Percentiles rank a stretch among this genome's conserved stretches.
Conservation (phyloP, 257 asterid genomes). For the Solanum bukasovii region DNA sequence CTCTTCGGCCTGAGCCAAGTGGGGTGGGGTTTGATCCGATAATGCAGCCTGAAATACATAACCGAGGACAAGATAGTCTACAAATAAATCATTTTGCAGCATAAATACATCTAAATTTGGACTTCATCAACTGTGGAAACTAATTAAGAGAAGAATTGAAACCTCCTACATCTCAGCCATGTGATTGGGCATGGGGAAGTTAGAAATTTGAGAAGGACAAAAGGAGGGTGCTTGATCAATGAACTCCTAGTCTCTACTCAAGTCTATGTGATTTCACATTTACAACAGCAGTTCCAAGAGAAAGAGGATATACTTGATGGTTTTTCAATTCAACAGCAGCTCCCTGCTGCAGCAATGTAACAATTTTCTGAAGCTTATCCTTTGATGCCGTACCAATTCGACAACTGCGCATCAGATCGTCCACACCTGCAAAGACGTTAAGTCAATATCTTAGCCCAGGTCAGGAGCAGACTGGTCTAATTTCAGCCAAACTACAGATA, state of each 20-base stretch:
- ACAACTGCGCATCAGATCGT: conserved; percentile 26
- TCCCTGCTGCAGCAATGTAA: conserved; percentile 49
- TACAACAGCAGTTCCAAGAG: neutral
- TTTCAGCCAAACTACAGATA: neutral
- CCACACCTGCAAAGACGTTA: conserved; percentile 21
- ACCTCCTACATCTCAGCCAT: neutral
- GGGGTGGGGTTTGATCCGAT: neutral
- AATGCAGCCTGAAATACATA: neutral
- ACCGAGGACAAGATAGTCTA: neutral
- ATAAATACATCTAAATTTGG: neutral
- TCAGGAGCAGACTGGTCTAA: neutral
- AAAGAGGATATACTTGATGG: conserved; percentile 27
- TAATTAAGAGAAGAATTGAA: neutral
- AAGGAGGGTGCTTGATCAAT: neutral
- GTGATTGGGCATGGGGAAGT: neutral
- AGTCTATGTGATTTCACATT: neutral
- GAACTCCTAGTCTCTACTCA: neutral
- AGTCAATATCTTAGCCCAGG: neutral
- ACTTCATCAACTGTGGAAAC: neutral
- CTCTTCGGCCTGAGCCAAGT: neutral
- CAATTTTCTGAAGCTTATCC: conserved; percentile 50
- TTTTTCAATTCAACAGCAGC: conserved; percentile 30
- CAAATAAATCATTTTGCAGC: neutral
- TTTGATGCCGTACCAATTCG: conserved; percentile 31
- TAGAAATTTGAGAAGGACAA: neutral